A percentile compares a stretch with the other conserved stretches of the same genome.
Evolutionary conservation across 2,329 filamentous ascomycete genomes (phyloP).

Genomic region (Colletotrichum endophyticum): DNA sequence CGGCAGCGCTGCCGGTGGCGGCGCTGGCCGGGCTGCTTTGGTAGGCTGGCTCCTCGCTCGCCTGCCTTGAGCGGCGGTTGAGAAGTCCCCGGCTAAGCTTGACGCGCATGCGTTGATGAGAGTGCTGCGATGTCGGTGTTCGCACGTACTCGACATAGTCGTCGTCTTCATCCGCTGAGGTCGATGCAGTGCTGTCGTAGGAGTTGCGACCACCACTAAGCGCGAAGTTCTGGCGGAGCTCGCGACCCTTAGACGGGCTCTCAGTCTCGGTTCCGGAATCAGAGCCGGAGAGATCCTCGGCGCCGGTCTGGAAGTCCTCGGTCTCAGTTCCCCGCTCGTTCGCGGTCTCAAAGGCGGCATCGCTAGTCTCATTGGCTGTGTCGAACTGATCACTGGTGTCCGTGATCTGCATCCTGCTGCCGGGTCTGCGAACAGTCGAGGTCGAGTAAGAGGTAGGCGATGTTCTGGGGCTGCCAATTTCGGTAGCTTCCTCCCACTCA

Average conservation of each 20-base stretch:
- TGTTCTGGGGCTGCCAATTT: conserved; percentile 59
- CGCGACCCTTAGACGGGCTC: conserved; percentile 50
- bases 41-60: conserved; percentile 62
- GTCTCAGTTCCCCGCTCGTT: conserved; percentile 88
- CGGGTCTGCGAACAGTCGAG: conserved; percentile 30
- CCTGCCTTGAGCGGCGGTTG: conserved; percentile 63
- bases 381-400: conserved; percentile 75
- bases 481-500: conserved; percentile 84
- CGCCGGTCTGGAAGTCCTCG: conserved; percentile 94
- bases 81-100: conserved; percentile 69
- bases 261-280: conserved; percentile 85
- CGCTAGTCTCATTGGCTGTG: conserved; percentile 78
- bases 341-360: conserved; percentile 68
- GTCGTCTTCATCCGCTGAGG: conserved; percentile 75
- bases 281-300: conserved; percentile 76
- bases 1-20: conserved; percentile 50
- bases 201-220: conserved; percentile 64
- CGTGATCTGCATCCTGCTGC: conserved; percentile 28
- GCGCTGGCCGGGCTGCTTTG: conserved; percentile 66
- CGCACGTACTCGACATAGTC: conserved; percentile 53
- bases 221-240: conserved; percentile 45
- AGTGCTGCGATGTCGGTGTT: conserved; percentile 66
- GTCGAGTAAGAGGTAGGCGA: conserved; percentile 33
- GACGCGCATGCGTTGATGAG: conserved; percentile 73
- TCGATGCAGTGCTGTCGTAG: conserved; percentile 87